Evolutionary conservation across 169 alveolate species (phyloP), one percentile per base, ranked within the genome.

Genomic region (Cryptosporidium bovis): DNA sequence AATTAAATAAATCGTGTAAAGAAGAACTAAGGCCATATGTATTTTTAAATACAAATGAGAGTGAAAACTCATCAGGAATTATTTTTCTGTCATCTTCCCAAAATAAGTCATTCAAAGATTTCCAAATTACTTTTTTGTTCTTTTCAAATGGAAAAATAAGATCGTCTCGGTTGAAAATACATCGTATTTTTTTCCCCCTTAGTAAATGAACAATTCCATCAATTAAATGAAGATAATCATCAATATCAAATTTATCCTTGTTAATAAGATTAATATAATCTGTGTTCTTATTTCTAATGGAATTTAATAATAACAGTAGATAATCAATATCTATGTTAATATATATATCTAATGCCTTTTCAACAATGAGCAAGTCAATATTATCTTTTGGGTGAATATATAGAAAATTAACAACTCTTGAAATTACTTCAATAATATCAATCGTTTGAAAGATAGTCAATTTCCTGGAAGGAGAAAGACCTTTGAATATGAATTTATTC

Each of bases 61-160:
- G 31, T 10, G 83, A 69, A 33, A 29, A 20, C 29, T 53, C 18
- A 16, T 53, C 40, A 10, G 77, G 60, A 10, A 77, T 8, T 60
- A 77, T 44, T 12, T 77, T 77, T 5, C 31, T 60, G 7, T 36
- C 58, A 62, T 77, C 87, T 44, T 4, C 29, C 87, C 87, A 77
- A 77, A 34, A 77, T 18, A 77, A 16, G 4, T 77, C 69, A 24
- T 44, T n/a, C 13, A 62, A 16, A 36, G 13, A 48, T 24, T 77
- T 62, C 87, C 87, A 77, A 62, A 34, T 60, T 12, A 77, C 4
- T 24, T 62, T 18, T n/a, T 16, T 20, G n/a, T 51, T 27, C 48
- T 20, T 20, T 33, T 62, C 33, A 20, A 24, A 15, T 6, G 67
- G 67, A 62, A 62, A 15, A 24, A 62, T 20, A 20, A 24, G 6